A percentile compares a stretch with the other conserved stretches of the same genome.
Conservation (phyloP, 2,329 filamentous ascomycete genomes). For the Pseudocercospora fuligena region DNA sequence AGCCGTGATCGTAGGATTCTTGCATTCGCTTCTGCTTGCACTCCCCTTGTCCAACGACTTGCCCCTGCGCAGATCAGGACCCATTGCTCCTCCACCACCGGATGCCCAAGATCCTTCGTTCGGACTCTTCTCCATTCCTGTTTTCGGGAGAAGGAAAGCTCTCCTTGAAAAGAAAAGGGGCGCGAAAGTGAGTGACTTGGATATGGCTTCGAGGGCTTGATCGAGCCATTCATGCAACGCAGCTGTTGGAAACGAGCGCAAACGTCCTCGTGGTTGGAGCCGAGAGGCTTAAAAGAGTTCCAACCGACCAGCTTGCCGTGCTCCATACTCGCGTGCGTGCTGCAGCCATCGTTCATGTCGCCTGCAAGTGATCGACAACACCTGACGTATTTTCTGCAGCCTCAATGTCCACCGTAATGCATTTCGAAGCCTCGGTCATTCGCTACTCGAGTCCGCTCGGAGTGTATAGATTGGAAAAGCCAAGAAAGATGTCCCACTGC, state of each 20-base stretch:
- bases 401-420: not conserved
- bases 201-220: not conserved
- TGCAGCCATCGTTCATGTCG: conserved; percentile 10
- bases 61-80: not conserved
- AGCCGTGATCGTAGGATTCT: not conserved
- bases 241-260: not conserved
- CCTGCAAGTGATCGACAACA: conserved; percentile 8
- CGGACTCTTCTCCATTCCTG: not conserved
- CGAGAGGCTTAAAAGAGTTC: not conserved
- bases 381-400: not conserved
- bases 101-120: not conserved
- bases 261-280: not conserved
- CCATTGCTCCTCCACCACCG: not conserved
- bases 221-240: not conserved
- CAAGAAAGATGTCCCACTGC: not conserved
- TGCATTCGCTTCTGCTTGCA: not conserved
- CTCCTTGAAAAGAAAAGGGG: not conserved
- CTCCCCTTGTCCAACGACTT: not conserved
- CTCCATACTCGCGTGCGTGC: conserved; percentile 9
- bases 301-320: not conserved
- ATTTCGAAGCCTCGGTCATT: not conserved
- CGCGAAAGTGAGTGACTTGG: not conserved
- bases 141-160: not conserved
- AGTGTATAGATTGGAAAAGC: conserved; percentile 4
- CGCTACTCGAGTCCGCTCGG: conserved; percentile 5